These are phyloP conservation scores for Leccinum rimulosum DNA, from an alignment of 768 basidiomycete species.

Conservation along the genomic window DNA sequence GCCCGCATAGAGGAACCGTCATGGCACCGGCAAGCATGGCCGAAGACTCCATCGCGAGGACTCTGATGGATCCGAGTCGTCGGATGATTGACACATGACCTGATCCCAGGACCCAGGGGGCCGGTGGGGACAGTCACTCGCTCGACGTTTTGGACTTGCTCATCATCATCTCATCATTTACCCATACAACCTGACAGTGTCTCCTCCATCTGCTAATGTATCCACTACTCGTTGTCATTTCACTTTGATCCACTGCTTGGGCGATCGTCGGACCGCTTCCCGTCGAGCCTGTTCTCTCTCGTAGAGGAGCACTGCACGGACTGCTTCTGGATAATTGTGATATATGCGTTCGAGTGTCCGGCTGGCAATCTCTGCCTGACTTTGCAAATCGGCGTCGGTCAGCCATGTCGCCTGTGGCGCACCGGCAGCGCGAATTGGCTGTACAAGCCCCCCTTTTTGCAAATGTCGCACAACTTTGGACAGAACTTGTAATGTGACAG, in stretches of 20 bases:
- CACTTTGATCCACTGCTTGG: conserved; percentile 20
- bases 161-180: conserved; percentile 18
- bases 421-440: conserved; percentile 34
- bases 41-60: conserved; percentile 56
- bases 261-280: conserved; percentile 13
- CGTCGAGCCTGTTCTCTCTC: conserved; percentile 32
- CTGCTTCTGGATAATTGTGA: conserved; percentile 48
- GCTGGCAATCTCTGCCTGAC: conserved; percentile 33
- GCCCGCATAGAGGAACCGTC: conserved; percentile 67
- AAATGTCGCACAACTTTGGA: conserved; percentile 47
- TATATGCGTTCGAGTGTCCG: conserved; percentile 46
- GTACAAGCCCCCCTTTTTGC: conserved; percentile 46
- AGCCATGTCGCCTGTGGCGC: conserved; percentile 21
- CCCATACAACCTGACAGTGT: conserved; percentile 19
- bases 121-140: not conserved
- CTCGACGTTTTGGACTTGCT: conserved; percentile 11
- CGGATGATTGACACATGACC: conserved; percentile 51
- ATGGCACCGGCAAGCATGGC: conserved; percentile 64
- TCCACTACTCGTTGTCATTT: conserved; percentile 15
- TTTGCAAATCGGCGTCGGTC: conserved; percentile 23
- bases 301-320: conserved; percentile 33
- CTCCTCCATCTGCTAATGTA: conserved; percentile 27
- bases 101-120: conserved; percentile 4
- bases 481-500: conserved; percentile 45
- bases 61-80: conserved; percentile 68